phyloP scores from a whole-genome alignment of 108 stramenopile genomes.

The Aurantiochytrium sp. region DNA sequence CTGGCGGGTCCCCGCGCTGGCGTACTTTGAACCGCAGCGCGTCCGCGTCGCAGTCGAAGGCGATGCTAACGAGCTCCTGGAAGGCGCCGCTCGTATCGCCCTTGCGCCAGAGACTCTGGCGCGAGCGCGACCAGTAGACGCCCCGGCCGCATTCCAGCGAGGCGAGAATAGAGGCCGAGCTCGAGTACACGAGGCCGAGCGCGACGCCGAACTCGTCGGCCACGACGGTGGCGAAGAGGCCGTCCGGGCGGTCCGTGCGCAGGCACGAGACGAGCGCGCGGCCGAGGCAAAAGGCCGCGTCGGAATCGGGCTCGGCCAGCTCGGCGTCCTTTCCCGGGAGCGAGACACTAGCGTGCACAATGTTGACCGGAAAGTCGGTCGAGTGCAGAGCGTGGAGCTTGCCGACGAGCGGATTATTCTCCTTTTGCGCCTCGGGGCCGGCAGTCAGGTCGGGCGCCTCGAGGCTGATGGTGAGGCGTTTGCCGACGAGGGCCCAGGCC shows the following conservation, averaged over 20 bases:
- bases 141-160: conserved; percentile 77
- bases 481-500: not conserved
- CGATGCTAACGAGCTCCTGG: conserved; percentile 78
- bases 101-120: conserved; percentile 82
- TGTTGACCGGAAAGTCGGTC: not conserved
- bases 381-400: not conserved
- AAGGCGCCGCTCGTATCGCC: conserved; percentile 86
- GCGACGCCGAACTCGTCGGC: conserved; percentile 74
- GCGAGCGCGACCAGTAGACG: conserved; percentile 85
- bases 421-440: not conserved
- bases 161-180: conserved; percentile 60
- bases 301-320: not conserved
- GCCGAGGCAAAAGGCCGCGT: not conserved
- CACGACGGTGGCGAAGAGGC: conserved; percentile 86
- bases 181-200: conserved; percentile 86
- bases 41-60: conserved; percentile 91
- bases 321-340: not conserved
- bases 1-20: conserved; percentile 70
- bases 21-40: conserved; percentile 84
- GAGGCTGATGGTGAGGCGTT: not conserved
- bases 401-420: not conserved
- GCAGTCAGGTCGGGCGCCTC: not conserved
- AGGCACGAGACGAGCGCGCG: conserved; percentile 29
- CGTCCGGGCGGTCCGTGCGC: conserved; percentile 78
- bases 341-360: not conserved